These are phyloP conservation scores for Vinca major DNA, from an alignment of 305 asterid species.

Conservation along the genomic window DNA sequence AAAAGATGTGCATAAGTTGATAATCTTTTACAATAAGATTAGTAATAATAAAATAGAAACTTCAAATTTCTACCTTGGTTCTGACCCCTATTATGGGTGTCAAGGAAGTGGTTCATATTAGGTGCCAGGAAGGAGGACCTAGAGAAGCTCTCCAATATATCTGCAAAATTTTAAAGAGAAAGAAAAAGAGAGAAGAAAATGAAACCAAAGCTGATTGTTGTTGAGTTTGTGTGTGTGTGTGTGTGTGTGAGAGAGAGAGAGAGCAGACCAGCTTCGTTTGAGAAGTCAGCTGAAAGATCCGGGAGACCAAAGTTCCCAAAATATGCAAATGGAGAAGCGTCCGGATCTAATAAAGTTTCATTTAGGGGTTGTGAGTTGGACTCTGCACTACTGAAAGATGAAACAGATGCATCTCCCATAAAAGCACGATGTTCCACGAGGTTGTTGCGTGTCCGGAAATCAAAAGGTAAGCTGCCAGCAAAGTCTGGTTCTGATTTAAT, in stretches of 20 bases:
- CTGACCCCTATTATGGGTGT: constrained; percentile 44
- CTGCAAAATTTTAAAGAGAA: constrained; percentile 13
- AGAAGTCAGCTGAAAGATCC: constrained; percentile 50
- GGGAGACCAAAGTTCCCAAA: constrained; percentile 51
- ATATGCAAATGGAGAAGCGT: constrained; percentile 48
- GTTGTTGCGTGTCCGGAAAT: constrained; percentile 44
- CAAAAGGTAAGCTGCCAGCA: constrained; percentile 48
- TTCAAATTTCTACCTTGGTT: constrained; percentile 16
- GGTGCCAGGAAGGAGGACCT: constrained; percentile 45
- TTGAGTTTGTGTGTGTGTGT: background rate
- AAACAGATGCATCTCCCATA: constrained; percentile 57
- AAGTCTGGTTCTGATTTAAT: constrained; percentile 52
- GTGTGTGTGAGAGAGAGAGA: constrained; percentile 23
- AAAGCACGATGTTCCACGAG: constrained; percentile 46
- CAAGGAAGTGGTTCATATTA: constrained; percentile 39
- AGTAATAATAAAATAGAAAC: constrained; percentile 1
- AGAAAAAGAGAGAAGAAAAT: background rate
- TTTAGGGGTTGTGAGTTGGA: constrained; percentile 57
- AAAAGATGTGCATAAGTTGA: constrained; percentile 2
- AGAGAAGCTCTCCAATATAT: constrained; percentile 50
- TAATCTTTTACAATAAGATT: constrained; percentile 1
- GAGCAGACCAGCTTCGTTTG: constrained; percentile 42
- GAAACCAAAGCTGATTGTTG: constrained; percentile 3
- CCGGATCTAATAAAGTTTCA: constrained; percentile 56
- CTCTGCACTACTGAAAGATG: constrained; percentile 64